A percentile compares a stretch with the other conserved stretches of the same genome.
Conservation (phyloP, 257 asterid genomes). For the Fraxinus quadrangulata region DNA sequence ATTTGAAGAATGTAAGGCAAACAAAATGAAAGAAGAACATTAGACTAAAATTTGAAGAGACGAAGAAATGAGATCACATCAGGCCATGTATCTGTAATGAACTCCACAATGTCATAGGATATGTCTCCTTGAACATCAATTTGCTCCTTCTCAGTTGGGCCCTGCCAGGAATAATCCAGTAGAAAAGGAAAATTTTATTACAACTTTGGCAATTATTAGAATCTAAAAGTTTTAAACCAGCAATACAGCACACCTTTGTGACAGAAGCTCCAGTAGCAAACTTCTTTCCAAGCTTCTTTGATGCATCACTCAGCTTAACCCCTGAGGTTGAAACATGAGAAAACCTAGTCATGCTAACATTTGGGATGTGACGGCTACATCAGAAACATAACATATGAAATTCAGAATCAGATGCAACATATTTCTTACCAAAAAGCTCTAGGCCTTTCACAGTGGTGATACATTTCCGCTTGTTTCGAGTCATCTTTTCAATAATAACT, state of each 20-base stretch:
- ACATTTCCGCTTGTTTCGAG: conserved; percentile 91
- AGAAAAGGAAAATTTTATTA: conserved; percentile 8
- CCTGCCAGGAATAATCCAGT: conserved; percentile 41
- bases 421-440: conserved; percentile 75
- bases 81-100: conserved; percentile 91
- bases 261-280: conserved; percentile 99
- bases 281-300: conserved; percentile 96
- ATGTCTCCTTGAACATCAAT: conserved; percentile 99
- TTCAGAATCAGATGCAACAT: conserved; percentile 8
- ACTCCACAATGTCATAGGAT: conserved; percentile 89
- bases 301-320: conserved; percentile 89
- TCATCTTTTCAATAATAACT: conserved; percentile 87
- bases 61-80: conserved; percentile 60
- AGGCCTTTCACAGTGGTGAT: conserved; percentile 96
- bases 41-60: conserved; percentile 1
- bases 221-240: conserved; percentile 18
- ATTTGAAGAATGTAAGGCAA: not conserved
- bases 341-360: conserved; percentile 16
- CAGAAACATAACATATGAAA: conserved; percentile 17
- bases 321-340: conserved; percentile 46
- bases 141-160: conserved; percentile 97
- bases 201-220: not conserved
- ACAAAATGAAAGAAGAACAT: not conserved
- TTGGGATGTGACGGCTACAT: conserved; percentile 8
- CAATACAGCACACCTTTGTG: conserved; percentile 57